phyloP scores from a whole-genome alignment of 2,329 filamentous ascomycete species.

The Epichloe uncinata region DNA sequence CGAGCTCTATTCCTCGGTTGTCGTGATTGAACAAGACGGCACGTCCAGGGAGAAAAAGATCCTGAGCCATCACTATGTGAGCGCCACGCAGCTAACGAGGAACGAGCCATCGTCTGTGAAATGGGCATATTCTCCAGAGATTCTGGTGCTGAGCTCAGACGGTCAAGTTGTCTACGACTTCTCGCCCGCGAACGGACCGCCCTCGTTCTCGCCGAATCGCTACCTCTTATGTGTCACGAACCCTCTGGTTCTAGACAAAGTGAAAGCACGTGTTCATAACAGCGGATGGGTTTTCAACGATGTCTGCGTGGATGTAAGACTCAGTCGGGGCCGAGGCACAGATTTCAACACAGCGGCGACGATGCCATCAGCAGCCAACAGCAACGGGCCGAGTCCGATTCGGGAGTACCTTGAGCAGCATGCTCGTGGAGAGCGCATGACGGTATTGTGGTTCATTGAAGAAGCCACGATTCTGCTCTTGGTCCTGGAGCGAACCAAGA shows the following conservation, averaged over 20 bases:
- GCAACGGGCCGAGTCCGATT: conserved; percentile 11
- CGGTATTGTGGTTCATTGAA: conserved; percentile 23
- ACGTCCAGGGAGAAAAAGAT: conserved; percentile 17
- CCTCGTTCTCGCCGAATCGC: conserved; percentile 13
- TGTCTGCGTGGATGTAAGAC: conserved; percentile 19
- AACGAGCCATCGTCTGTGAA: conserved; percentile 17
- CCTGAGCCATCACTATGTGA: conserved; percentile 23
- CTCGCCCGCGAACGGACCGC: conserved; percentile 7
- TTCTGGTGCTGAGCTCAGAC: conserved; percentile 16
- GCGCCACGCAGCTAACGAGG: conserved; percentile 20
- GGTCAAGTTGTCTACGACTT: conserved; percentile 21
- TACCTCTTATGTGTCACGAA: conserved; percentile 20
- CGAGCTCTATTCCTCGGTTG: conserved; percentile 20
- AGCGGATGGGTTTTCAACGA: conserved; percentile 24
- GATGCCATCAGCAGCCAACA: not conserved
- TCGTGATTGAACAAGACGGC: conserved; percentile 18
- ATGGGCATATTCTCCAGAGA: conserved; percentile 22
- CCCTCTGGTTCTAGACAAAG: conserved; percentile 20
- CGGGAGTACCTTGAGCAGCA: conserved; percentile 21
- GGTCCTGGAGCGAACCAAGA: conserved; percentile 16
- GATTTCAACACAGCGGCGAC: not conserved
- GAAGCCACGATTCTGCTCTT: conserved; percentile 21
- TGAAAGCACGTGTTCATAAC: conserved; percentile 19
- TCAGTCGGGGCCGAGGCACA: conserved; percentile 16
- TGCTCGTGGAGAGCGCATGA: conserved; percentile 22